Evolutionary conservation across 192 early-diverging fungal species (phyloP).

Genomic region (Allomyces arbusculus): DNA sequence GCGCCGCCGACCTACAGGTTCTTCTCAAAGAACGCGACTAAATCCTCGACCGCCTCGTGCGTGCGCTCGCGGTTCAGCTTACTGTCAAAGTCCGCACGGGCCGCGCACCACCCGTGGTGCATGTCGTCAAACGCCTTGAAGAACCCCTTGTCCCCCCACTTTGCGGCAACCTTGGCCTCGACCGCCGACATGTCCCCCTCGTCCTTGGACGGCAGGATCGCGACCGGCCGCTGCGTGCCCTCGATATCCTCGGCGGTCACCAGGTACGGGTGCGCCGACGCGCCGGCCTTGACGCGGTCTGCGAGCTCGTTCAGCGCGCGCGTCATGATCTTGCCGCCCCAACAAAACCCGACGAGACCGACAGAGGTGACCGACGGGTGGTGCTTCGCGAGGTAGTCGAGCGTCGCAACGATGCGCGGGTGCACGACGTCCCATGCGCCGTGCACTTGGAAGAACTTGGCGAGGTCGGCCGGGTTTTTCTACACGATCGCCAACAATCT

Average conservation of each 20-base stretch:
- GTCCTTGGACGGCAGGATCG: constrained; percentile 5
- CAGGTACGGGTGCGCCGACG: constrained; percentile 5
- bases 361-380: neutral
- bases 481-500: neutral
- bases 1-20: too few species aligned
- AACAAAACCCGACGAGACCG: constrained; percentile 6
- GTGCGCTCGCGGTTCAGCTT: constrained; percentile 4
- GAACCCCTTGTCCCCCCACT: neutral
- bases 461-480: neutral
- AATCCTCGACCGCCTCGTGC: constrained; percentile 2
- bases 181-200: constrained; percentile 1
- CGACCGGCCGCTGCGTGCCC: neutral
- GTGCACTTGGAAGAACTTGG: neutral
- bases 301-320: neutral
- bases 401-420: neutral
- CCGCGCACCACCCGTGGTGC: constrained; percentile 7
- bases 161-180: neutral
- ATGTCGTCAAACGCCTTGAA: constrained; percentile 5
- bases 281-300: neutral
- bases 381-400: neutral
- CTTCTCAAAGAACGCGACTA: constrained; percentile 2
- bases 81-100: constrained; percentile 5
- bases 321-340: constrained; percentile 4
- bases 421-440: neutral
- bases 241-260: constrained; percentile 1